These are phyloP conservation scores for Lobosporangium transversale DNA, from an alignment of 192 early-diverging fungal genomes.

Conservation along the genomic window DNA sequence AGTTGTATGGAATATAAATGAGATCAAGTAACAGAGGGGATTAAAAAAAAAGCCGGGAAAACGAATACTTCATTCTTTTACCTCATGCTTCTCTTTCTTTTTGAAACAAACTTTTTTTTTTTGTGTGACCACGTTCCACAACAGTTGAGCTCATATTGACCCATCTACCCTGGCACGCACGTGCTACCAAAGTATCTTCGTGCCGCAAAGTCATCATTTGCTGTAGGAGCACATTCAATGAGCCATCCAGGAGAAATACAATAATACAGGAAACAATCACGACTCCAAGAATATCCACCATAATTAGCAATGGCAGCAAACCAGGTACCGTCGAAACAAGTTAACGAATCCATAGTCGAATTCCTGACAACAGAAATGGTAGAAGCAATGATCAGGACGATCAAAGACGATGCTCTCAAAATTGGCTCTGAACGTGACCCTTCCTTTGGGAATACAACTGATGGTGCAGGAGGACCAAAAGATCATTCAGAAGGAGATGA, in stretches of 20 bases:
- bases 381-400: slow-evolving; percentile 68
- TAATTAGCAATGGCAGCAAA: slow-evolving; percentile 30
- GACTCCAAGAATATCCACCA: neutral
- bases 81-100: slow-evolving; percentile 13
- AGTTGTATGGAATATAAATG: too few species aligned
- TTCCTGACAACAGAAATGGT: slow-evolving; percentile 84
- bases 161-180: too few species aligned
- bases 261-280: slow-evolving; percentile 1
- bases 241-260: neutral
- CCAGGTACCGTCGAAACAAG: slow-evolving; percentile 40
- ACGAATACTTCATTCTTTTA: neutral
- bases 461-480: slow-evolving; percentile 38
- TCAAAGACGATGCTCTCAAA: slow-evolving; percentile 54
- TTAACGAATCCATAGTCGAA: slow-evolving; percentile 77
- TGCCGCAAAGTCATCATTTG: too few species aligned
- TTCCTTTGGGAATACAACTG: slow-evolving; percentile 30
- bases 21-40: too few species aligned
- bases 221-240: too few species aligned
- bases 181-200: too few species aligned
- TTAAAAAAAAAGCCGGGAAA: too few species aligned
- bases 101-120: too few species aligned
- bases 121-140: slow-evolving; percentile 14
- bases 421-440: slow-evolving; percentile 27
- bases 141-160: too few species aligned
- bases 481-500: slow-evolving; percentile 64